Conservation (phyloP, 805 yeast species). For the Cyberlindnera suaveolens region DNA sequence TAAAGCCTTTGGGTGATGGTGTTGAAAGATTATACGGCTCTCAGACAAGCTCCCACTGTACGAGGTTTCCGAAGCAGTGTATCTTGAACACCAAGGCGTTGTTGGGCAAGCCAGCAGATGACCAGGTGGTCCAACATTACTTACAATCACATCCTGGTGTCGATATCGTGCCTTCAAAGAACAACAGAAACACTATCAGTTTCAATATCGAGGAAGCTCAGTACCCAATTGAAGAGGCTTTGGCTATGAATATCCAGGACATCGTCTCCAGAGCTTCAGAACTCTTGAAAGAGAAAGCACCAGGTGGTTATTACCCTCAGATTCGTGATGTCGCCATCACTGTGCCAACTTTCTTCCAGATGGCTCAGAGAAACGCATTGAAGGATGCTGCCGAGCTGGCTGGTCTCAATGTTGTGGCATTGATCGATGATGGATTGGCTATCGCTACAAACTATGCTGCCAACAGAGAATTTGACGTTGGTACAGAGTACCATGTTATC, state of each 20-base stretch:
- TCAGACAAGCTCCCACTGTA: slow-evolving; percentile 59
- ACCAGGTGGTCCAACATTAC: slow-evolving; percentile 42
- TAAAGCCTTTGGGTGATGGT: slow-evolving; percentile 39
- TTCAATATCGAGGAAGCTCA: slow-evolving; percentile 42
- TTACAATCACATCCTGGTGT: slow-evolving; percentile 55
- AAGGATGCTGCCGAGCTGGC: slow-evolving; percentile 69
- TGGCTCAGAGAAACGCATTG: slow-evolving; percentile 63
- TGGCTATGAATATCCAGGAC: slow-evolving; percentile 77
- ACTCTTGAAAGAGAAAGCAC: slow-evolving; percentile 48
- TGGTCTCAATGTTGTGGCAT: slow-evolving; percentile 53
- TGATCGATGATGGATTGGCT: slow-evolving; percentile 90
- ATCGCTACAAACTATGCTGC: slow-evolving; percentile 79
- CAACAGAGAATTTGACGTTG: slow-evolving; percentile 38
- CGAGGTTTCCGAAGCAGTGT: slow-evolving; percentile 69
- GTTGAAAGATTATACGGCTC: slow-evolving; percentile 76
- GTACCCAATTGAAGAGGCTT: slow-evolving; percentile 66
- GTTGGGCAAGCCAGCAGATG: slow-evolving; percentile 56
- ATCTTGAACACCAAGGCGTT: slow-evolving; percentile 62
- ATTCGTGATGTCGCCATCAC: slow-evolving; percentile 68
- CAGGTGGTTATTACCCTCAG: slow-evolving; percentile 36
- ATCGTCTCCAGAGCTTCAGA: slow-evolving; percentile 57
- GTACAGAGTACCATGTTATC: slow-evolving; percentile 57
- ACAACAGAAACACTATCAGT: slow-evolving; percentile 49
- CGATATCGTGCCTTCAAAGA: slow-evolving; percentile 33
- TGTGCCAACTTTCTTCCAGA: slow-evolving; percentile 66